These are phyloP conservation scores for Orobanche coerulescens DNA, from an alignment of 257 asterid genomes.

Conservation along the genomic window DNA sequence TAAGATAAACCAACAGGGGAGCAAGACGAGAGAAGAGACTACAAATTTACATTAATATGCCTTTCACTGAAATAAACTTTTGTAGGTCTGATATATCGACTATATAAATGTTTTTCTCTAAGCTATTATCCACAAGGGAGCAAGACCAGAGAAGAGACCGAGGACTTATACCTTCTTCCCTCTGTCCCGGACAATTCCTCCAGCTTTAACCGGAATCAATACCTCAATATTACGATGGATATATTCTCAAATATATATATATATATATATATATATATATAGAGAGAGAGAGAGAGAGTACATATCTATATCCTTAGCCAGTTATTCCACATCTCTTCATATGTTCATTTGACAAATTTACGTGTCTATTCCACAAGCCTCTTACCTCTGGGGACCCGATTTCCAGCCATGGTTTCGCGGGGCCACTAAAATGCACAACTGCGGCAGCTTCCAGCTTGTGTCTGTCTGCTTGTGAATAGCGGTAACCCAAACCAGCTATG, in stretches of 20 bases:
- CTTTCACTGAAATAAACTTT: constrained; percentile 16
- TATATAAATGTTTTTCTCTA: constrained; percentile 25
- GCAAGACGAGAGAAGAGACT: background rate
- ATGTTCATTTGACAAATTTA: constrained; percentile 56
- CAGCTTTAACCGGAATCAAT: constrained; percentile 23
- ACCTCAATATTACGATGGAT: constrained; percentile 2
- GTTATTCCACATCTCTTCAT: constrained; percentile 48
- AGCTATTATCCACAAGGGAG: constrained; percentile 25
- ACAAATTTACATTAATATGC: constrained; percentile 10
- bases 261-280: too few species aligned
- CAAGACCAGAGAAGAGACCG: constrained; percentile 59
- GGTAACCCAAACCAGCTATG: constrained; percentile 61
- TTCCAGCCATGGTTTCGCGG: constrained; percentile 93
- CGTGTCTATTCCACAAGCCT: constrained; percentile 55
- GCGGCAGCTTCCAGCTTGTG: constrained; percentile 40
- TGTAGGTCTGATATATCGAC: constrained; percentile 23
- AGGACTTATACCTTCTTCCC: constrained; percentile 85
- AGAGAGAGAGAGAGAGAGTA: too few species aligned
- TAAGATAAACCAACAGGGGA: background rate
- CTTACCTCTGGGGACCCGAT: constrained; percentile 49
- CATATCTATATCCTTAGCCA: constrained; percentile 26
- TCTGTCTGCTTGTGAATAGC: constrained; percentile 26
- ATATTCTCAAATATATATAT: background rate
- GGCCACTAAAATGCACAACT: constrained; percentile 82
- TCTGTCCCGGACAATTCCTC: constrained; percentile 44